Evolutionary conservation across 805 yeast species (phyloP).

Genomic region (Brettanomyces custersianus): DNA sequence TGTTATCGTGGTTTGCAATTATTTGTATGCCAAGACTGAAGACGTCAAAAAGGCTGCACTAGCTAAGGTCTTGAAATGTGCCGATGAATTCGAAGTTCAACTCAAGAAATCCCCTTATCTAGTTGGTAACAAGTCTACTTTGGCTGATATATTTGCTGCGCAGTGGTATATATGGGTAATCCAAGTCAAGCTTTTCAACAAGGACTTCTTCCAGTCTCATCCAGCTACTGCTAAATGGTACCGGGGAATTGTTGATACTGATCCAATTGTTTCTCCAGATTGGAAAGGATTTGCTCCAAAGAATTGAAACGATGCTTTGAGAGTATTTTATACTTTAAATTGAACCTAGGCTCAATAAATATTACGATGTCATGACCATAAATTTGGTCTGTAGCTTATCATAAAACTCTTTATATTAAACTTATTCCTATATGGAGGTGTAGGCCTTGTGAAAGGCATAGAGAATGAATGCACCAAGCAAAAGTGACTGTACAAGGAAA

Average conservation of each 20-base stretch:
- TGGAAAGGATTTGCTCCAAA: constrained; percentile 11
- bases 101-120: constrained; percentile 28
- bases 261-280: constrained; percentile 11
- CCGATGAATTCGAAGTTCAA: constrained; percentile 22
- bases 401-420: background rate
- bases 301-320: background rate
- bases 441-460: background rate
- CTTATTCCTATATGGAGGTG: background rate
- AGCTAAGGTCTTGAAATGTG: constrained; percentile 3
- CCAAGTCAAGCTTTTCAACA: constrained; percentile 32
- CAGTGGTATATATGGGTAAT: constrained; percentile 31
- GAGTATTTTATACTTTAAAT: too few species aligned
- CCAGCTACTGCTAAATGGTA: constrained; percentile 39
- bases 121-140: constrained; percentile 24
- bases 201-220: constrained; percentile 33
- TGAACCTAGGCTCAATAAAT: too few species aligned
- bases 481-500: background rate
- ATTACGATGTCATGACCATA: too few species aligned
- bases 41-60: constrained; percentile 15
- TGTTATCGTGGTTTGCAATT: background rate
- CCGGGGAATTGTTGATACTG: constrained; percentile 28
- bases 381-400: too few species aligned
- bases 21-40: background rate
- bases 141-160: constrained; percentile 25
- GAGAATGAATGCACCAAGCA: background rate